Base-by-base conservation (phyloP, 2,329 filamentous ascomycete genomes). In the Tolypocladium tropicale region DNA sequence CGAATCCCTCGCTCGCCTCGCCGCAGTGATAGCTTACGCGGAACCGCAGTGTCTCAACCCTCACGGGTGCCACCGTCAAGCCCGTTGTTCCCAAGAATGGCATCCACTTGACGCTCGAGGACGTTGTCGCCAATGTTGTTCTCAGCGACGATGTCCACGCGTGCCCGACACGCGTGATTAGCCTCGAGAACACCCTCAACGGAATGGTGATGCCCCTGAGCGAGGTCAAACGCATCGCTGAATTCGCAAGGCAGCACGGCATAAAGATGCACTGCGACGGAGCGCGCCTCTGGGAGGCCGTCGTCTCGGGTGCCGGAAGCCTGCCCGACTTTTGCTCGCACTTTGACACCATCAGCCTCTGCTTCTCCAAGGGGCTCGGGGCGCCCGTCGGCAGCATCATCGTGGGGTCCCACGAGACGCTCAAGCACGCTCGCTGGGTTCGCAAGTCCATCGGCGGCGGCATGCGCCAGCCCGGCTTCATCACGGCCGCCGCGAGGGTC, bases 141-240 rank as follows among this genome's bases (percentile, higher is more conserved):
- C 67, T 91, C 0, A 76, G 78, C 60, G 80, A 88, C 55, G 83
- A 95, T 63, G 80, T 94, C 23, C 90, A 95, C 68, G 76, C 78
- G 34, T 91, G 88, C 64, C 90, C 91, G 0, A 95, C 91, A 0
- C 82, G 82, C 49, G 81, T 96, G 53, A 89, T 96, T 62, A 85
- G 82, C 59, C 76, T 96, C 52, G 91, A 96, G 67, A 96, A 95
- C 68, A 96, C 92, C 1, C 79, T 95, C 53, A 82, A 83, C 55
- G 91, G 91, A 28, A 84, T 85, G 64, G 77, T 96, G 49, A 86
- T 89, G 78, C 92, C 91, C 0, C 77, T 95, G 1, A 71, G 73
- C 1, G 90, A 95, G 68, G 79, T 84, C 11, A 77, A 76, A 57
- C 77, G 80, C 48, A 95, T 96, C 64, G 78, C 83, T 0, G 75